Evolutionary conservation across 2,329 filamentous ascomycete genomes (phyloP).

Genomic region (Beauveria sp.): DNA sequence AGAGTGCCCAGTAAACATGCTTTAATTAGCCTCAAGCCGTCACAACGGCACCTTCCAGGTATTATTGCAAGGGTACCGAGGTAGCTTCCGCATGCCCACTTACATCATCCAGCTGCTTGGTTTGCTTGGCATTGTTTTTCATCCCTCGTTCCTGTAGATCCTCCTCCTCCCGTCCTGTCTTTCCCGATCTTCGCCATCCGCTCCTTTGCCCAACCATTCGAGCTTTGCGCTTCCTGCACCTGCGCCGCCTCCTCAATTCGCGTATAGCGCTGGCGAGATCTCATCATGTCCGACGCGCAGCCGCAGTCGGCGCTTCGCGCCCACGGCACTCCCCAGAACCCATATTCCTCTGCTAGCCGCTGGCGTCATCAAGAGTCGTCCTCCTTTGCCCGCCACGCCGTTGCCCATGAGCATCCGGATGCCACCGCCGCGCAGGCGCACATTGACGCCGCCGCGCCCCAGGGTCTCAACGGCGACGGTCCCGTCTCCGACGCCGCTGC

Average conservation of each 20-base stretch:
- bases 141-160: conserved; percentile 3
- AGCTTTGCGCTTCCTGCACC: neutral
- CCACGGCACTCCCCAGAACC: conserved; percentile 29
- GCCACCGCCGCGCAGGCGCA: conserved; percentile 31
- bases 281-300: neutral
- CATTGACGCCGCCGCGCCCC: conserved; percentile 18
- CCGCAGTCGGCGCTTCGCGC: neutral
- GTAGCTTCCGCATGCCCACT: neutral
- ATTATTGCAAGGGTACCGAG: neutral
- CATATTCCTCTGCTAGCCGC: conserved; percentile 46
- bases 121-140: neutral
- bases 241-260: neutral
- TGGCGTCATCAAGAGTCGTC: conserved; percentile 60
- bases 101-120: conserved; percentile 1
- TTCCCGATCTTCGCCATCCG: neutral
- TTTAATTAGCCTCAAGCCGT: neutral
- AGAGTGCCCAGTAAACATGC: neutral
- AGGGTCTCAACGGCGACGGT: conserved; percentile 13
- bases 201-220: neutral
- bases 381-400: conserved; percentile 44
- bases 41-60: neutral
- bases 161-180: neutral
- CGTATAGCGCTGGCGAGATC: neutral
- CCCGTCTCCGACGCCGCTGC: conserved; percentile 30
- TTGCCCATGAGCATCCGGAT: conserved; percentile 40